Base-by-base conservation (phyloP, 441 rosid species). In the Bruguiera hainesii region DNA sequence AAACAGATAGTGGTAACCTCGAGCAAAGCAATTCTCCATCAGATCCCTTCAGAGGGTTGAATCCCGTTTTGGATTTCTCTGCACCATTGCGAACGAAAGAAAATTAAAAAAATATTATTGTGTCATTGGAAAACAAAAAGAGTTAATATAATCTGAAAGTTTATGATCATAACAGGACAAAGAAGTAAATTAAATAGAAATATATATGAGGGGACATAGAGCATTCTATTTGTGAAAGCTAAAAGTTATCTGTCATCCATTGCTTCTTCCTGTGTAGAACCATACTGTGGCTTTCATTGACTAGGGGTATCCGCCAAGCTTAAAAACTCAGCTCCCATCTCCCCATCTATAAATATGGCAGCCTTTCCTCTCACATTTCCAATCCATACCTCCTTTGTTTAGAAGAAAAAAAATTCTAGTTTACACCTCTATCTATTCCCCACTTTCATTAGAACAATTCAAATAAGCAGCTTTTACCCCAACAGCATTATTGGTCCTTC, bases 181-280 rank as follows among this genome's bases (percentile, higher is more conserved):
- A 60, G 2, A 26, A 53, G 74, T 77, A 68, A 61, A 20, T 65
- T 70, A 67, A 42, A 19, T 37, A 29, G 48, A n/a, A 71, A 60
- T 39, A 25, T 42, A 25, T 16, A 23, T 25, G 31, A 46, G 61
- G 51, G 48, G 53, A 42, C 56, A 30, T 23, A 20, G 13, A 31
- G 10, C 68, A 46, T 62, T 28, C 10, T 13, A 9, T 15, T 58
- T 59, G 1, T 50, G 59, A 29, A 60, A 69, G 68, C 64, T 66
- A 25, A 49, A 63, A 75, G 67, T 71, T 64, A 82, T 75, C 83
- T 83, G 96, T 81, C 86, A 78, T 33, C 83, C 82, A 87, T 60
- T 78, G 75, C 60, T 66, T 67, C 15, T 10, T 26, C 58, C 11
- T 1, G 5, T 23, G 23, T 7, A 53, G 58, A 53, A 53, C 58